Evolutionary conservation across 2,329 filamentous ascomycete species (phyloP).

Genomic region (Daldinia sp.): DNA sequence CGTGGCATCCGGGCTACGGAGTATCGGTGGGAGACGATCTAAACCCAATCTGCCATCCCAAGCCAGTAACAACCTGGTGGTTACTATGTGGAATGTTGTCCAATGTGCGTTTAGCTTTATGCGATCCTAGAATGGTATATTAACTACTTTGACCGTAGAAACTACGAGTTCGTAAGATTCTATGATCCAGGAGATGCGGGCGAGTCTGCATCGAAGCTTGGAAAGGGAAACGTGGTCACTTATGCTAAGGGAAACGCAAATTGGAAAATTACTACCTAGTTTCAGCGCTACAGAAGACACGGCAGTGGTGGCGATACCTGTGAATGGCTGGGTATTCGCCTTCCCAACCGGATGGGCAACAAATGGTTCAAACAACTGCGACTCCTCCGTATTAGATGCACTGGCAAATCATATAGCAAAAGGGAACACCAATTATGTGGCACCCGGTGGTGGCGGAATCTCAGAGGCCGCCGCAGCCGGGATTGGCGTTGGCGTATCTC

Average conservation of each 20-base stretch:
- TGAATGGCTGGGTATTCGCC: constrained; percentile 37
- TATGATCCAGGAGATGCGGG: constrained; percentile 24
- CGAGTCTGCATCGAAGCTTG: constrained; percentile 30
- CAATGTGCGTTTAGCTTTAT: constrained; percentile 22
- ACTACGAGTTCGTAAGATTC: constrained; percentile 27
- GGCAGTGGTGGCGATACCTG: constrained; percentile 25
- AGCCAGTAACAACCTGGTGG: constrained; percentile 37
- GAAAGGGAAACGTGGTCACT: constrained; percentile 24
- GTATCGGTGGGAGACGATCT: constrained; percentile 11
- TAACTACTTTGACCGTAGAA: constrained; percentile 16
- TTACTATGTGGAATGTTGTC: constrained; percentile 35
- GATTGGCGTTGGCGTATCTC: constrained; percentile 33
- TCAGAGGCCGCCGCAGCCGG: constrained; percentile 28
- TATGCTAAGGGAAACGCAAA: constrained; percentile 13
- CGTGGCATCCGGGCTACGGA: constrained; percentile 37
- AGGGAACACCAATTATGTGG: constrained; percentile 15
- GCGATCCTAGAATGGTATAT: neutral
- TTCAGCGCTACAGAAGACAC: constrained; percentile 24
- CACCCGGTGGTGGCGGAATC: constrained; percentile 1
- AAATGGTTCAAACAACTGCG: constrained; percentile 12
- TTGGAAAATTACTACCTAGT: constrained; percentile 31
- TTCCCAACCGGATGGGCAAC: constrained; percentile 13
- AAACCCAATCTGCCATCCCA: constrained; percentile 31
- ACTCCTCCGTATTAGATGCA: constrained; percentile 19
- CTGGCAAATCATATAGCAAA: constrained; percentile 16